Evolutionary conservation across 768 basidiomycete species (phyloP).

Genomic region (Pleurotus tuber-regium): DNA sequence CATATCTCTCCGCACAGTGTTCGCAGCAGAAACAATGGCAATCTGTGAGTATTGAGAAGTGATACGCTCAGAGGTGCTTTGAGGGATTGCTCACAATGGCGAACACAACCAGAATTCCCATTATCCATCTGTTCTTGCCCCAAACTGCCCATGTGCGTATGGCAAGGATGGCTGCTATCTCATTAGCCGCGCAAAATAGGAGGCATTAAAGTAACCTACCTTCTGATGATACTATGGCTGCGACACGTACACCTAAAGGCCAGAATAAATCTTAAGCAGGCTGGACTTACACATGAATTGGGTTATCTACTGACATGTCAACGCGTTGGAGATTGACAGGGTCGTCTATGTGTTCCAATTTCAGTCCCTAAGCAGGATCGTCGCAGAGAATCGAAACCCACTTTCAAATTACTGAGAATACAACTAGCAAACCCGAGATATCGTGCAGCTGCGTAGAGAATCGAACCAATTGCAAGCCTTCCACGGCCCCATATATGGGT

Average conservation of each 20-base stretch:
- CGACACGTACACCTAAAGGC: conserved; percentile 5
- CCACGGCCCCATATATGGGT: conserved; percentile 1
- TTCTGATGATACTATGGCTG: conserved; percentile 5
- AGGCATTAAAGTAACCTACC: neutral
- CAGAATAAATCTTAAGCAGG: too few relatives aligned
- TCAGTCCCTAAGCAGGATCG: neutral
- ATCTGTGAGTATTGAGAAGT: neutral
- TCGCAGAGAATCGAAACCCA: neutral
- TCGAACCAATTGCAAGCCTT: neutral
- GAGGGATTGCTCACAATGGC: conserved; percentile 1
- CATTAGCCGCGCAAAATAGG: neutral
- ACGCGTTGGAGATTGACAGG: neutral
- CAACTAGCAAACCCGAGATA: conserved; percentile 3
- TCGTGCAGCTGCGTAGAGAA: conserved; percentile 1
- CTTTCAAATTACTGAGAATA: neutral
- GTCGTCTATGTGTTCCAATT: neutral
- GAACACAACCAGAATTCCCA: neutral
- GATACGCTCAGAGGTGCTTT: neutral
- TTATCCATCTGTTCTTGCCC: conserved; percentile 4
- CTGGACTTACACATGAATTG: too few relatives aligned
- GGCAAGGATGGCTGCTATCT: neutral
- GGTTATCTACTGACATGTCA: neutral
- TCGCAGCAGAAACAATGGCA: neutral
- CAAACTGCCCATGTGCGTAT: conserved; percentile 6
- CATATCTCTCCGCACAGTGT: neutral